Base-by-base conservation (phyloP, 2,329 filamentous ascomycete species). In the Cladobotryum protrusum region DNA sequence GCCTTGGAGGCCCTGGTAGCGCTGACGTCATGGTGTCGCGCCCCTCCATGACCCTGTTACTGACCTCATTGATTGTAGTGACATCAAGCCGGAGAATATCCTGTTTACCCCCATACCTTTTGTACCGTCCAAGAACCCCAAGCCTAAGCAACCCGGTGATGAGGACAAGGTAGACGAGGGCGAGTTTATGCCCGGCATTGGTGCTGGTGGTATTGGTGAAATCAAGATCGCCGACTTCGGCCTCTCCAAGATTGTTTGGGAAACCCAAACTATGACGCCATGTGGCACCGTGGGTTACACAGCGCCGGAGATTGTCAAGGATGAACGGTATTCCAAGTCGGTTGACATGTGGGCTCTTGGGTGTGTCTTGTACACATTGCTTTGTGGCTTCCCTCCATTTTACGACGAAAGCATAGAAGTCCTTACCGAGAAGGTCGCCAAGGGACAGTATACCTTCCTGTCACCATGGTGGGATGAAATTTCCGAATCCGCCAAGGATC, bases 391-490 rank as follows among this genome's bases (percentile, higher is more conserved):
- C 73, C 93, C 93, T 9, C 93, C 93, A 3, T 99, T 99, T 70
- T 96, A 99, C 68, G 93, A 99, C 60, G 93, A 99, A 72, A 96
- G 89, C 63, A 97, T 99, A 58, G 90, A 96, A 63, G 86, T 95
- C 1, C 80, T 99, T 53, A 97, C 93, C 1, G 92, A 99, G 66
- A 99, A 99, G 76, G 93, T 99, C 15, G 93, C 93, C 29, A 86
- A 88, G 62, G 93, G 93, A 44, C 90, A 97, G 71, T 99, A 93
- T 67, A 97, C 93, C 0, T 99, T 99, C 74, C 73, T 99, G 40
- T 97, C 92, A 3, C 93, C 93, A 0, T 99, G 93, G 93, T 99
- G 93, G 93, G 93, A 99, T 59, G 91, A 96, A 52, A 97, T 99
- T 54, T 96, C 92, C 53, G 90, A 93, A 66, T 85, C 89, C 3